These are phyloP conservation scores for Boletus coccyginus DNA, from an alignment of 768 basidiomycete genomes.

Conservation along the genomic window DNA sequence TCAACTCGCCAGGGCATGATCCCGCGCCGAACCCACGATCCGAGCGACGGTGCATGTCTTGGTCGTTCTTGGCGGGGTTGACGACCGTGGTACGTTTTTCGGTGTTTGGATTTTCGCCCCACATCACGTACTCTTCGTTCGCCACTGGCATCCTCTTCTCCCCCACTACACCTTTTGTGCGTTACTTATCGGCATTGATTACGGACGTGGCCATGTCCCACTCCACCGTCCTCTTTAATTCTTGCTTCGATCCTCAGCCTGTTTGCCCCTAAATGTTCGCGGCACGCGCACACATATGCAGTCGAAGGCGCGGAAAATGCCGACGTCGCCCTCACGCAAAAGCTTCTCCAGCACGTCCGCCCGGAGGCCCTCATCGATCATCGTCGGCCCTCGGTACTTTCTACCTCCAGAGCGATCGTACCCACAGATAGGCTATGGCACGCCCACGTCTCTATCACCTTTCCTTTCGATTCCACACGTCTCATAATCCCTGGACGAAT, in stretches of 20 bases:
- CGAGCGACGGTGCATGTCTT: constrained; percentile 60
- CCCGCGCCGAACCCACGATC: constrained; percentile 54
- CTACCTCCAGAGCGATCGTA: constrained; percentile 56
- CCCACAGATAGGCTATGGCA: constrained; percentile 60
- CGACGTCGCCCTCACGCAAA: constrained; percentile 43
- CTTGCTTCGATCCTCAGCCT: too few species aligned
- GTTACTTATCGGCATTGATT: constrained; percentile 1
- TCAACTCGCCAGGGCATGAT: constrained; percentile 53
- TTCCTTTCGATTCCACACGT: neutral
- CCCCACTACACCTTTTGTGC: neutral
- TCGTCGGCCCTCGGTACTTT: constrained; percentile 61
- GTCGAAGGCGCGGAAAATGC: constrained; percentile 66
- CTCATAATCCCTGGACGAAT: neutral
- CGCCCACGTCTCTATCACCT: neutral
- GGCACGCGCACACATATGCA: constrained; percentile 13
- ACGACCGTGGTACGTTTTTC: constrained; percentile 55
- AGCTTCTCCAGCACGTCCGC: too few species aligned
- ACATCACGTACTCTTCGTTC: neutral
- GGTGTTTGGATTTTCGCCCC: neutral
- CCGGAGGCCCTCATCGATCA: constrained; percentile 39
- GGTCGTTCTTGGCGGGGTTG: constrained; percentile 59
- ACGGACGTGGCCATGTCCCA: neutral
- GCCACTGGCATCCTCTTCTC: neutral
- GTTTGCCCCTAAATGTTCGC: neutral
- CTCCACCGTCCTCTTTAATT: too few species aligned